Conservation (phyloP, 2,329 filamentous ascomycete genomes). For the Hypoxylon sp. region DNA sequence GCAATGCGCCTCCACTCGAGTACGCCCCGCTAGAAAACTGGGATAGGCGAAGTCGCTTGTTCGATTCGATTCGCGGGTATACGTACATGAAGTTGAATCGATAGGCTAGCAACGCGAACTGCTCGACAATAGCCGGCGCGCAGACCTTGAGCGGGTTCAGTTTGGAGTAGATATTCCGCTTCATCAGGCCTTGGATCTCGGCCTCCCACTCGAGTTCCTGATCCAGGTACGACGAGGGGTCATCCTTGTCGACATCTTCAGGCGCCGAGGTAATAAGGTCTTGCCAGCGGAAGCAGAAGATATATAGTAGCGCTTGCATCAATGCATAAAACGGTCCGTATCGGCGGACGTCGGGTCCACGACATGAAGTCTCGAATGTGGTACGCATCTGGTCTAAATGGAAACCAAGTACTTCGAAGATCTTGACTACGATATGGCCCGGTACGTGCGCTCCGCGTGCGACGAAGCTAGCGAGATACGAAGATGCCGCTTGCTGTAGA, state of each 20-base stretch:
- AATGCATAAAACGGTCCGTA: conserved; percentile 89
- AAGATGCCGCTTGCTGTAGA: conserved; percentile 84
- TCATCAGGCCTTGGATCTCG: conserved; percentile 78
- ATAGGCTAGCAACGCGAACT: conserved; percentile 89
- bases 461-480: conserved; percentile 95
- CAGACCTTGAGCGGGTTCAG: conserved; percentile 97
- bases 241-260: conserved; percentile 71
- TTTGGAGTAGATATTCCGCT: conserved; percentile 83
- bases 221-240: conserved; percentile 69
- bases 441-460: conserved; percentile 88
- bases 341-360: conserved; percentile 84
- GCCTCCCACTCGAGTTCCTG: conserved; percentile 84
- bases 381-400: conserved; percentile 82
- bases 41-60: conserved; percentile 87
- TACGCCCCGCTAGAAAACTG: conserved; percentile 72
- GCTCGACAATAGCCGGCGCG: conserved; percentile 87
- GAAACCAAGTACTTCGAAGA: conserved; percentile 81
- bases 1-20: conserved; percentile 65
- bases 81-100: conserved; percentile 91
- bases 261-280: conserved; percentile 78
- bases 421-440: conserved; percentile 79
- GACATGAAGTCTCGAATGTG: conserved; percentile 78
- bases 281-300: conserved; percentile 98
- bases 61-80: conserved; percentile 86
- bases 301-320: conserved; percentile 90